Evolutionary conservation across 352 stramenopile genomes (phyloP).

Genomic region (Phytopythium ostracodes): DNA sequence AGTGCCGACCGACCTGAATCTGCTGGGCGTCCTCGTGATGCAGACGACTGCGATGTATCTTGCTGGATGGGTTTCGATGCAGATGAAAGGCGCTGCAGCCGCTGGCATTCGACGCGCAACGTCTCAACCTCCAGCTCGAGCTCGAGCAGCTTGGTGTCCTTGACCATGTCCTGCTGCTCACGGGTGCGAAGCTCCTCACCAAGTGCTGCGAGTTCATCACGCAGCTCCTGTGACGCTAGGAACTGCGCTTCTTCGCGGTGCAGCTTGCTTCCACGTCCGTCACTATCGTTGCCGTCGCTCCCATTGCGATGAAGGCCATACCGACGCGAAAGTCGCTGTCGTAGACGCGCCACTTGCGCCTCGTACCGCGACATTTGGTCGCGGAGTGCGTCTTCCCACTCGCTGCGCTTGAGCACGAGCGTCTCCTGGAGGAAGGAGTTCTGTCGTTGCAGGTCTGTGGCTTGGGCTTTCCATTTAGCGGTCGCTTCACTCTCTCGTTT

Average conservation of each 20-base stretch:
- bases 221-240: conserved; percentile 35
- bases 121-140: conserved; percentile 70
- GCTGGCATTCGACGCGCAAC: conserved; percentile 52
- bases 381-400: conserved; percentile 50
- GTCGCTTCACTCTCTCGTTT: conserved; percentile 18
- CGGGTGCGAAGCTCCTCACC: conserved; percentile 43
- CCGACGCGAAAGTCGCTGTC: conserved; percentile 31
- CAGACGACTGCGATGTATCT: background rate
- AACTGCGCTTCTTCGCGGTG: conserved; percentile 49
- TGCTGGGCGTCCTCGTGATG: background rate
- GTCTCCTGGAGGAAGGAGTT: conserved; percentile 59
- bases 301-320: conserved; percentile 12
- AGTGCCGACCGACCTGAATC: background rate
- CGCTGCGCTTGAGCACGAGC: conserved; percentile 53
- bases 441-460: conserved; percentile 44
- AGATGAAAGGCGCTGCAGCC: conserved; percentile 36
- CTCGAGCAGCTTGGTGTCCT: conserved; percentile 64
- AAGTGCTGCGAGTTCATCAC: conserved; percentile 37
- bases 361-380: conserved; percentile 58
- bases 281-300: conserved; percentile 1
- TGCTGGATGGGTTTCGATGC: conserved; percentile 3
- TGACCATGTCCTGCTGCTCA: conserved; percentile 45
- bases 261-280: conserved; percentile 14
- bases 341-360: conserved; percentile 40
- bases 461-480: conserved; percentile 18